phyloP scores from a whole-genome alignment of 768 basidiomycete genomes.

The Mycena venus region DNA sequence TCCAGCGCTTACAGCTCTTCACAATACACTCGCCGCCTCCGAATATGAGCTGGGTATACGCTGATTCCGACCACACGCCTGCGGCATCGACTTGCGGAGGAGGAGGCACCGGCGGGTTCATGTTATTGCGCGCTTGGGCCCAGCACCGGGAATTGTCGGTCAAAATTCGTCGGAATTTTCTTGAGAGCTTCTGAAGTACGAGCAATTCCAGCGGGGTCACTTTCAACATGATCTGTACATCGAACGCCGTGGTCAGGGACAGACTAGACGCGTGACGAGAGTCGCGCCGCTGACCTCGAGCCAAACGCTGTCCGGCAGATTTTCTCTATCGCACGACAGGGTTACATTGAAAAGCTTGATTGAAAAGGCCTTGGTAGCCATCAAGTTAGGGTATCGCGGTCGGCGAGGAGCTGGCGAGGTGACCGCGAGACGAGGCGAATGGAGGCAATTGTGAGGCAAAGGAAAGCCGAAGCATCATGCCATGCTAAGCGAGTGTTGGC shows the following conservation, averaged over 20 bases:
- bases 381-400: not conserved
- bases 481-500: no score
- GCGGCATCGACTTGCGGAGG: constrained; percentile 24
- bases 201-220: constrained; percentile 19
- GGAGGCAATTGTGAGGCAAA: no score
- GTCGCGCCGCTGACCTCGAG: not conserved
- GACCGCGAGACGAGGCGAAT: not conserved
- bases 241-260: not conserved
- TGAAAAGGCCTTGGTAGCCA: not conserved
- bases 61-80: constrained; percentile 26
- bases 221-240: constrained; percentile 20
- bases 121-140: constrained; percentile 7
- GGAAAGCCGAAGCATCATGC: no score
- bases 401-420: not conserved
- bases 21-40: constrained; percentile 18
- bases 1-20: constrained; percentile 17
- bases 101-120: constrained; percentile 25
- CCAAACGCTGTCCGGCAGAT: not conserved
- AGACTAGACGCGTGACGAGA: not conserved
- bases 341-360: constrained; percentile 3
- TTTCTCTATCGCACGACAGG: not conserved
- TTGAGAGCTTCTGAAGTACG: constrained; percentile 4
- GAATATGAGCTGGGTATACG: constrained; percentile 20
- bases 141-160: constrained; percentile 15
- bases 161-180: not conserved